Percentiles rank a stretch among this genome's conserved stretches.
Conservation (phyloP, 768 basidiomycete species). For the Suillus variegatus region DNA sequence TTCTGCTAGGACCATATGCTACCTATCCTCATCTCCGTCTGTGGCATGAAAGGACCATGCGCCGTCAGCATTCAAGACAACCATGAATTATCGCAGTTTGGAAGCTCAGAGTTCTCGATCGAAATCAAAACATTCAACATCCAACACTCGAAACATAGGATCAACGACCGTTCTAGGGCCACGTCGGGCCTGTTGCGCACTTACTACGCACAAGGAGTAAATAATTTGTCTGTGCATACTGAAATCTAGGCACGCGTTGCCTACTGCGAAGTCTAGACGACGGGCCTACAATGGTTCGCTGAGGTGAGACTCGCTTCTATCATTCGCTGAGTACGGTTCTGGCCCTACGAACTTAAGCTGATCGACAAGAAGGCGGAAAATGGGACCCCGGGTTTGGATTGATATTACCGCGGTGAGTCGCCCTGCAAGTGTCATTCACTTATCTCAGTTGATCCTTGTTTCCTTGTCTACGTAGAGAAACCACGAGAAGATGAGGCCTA, state of each 20-base stretch:
- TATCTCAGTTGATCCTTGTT: not conserved
- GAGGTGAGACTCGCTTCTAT: not conserved
- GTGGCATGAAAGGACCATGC: not conserved
- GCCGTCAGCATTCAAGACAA: not conserved
- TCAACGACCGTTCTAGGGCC: not conserved
- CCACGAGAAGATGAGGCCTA: not conserved
- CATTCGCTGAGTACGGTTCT: not conserved
- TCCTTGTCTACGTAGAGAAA: not conserved
- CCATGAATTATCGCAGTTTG: not conserved
- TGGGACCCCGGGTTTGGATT: not conserved
- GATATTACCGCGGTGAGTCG: not conserved
- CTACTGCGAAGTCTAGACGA: not conserved
- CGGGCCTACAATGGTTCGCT: not conserved
- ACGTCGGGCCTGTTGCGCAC: not conserved
- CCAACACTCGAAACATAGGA: not conserved
- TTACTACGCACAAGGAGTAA: not conserved
- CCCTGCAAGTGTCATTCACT: not conserved
- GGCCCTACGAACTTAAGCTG: not conserved
- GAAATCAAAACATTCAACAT: not conserved
- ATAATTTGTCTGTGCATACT: not conserved
- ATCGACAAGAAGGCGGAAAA: not conserved
- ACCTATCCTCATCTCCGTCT: not conserved
- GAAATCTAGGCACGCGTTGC: not conserved
- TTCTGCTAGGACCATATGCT: conserved; percentile 1
- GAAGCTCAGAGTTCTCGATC: not conserved